Conservation (phyloP, 768 basidiomycete genomes). For the Rhizopogon sp. region DNA sequence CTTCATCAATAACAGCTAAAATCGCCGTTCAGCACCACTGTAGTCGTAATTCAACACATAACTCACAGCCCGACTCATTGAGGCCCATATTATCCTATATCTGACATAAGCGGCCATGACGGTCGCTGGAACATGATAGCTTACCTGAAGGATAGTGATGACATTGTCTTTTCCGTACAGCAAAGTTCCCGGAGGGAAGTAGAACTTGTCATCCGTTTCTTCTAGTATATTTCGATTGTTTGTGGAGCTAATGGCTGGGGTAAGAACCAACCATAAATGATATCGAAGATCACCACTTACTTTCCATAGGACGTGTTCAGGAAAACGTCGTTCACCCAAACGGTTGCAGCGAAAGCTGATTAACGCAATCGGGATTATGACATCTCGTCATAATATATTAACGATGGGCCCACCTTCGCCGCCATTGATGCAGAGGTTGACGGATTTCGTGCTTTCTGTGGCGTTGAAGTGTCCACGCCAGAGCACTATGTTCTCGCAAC, state of each 20-base stretch:
- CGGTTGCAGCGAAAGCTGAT: constrained; percentile 71
- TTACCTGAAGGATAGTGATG: constrained; percentile 70
- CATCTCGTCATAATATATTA: neutral
- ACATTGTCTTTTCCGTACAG: constrained; percentile 58
- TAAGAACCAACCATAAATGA: neutral
- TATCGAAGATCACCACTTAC: constrained; percentile 32
- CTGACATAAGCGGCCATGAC: neutral
- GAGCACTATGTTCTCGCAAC: constrained; percentile 78
- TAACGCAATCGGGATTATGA: neutral
- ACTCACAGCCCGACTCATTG: constrained; percentile 53
- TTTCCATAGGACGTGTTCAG: constrained; percentile 71
- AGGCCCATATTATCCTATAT: constrained; percentile 75
- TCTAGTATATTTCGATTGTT: constrained; percentile 56
- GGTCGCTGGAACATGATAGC: constrained; percentile 3
- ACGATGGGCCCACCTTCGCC: constrained; percentile 50
- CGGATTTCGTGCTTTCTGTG: constrained; percentile 53
- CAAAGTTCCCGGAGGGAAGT: constrained; percentile 55
- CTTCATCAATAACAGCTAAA: constrained; percentile 40
- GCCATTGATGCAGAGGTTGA: constrained; percentile 77
- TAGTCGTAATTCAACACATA: neutral
- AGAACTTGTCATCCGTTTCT: constrained; percentile 65
- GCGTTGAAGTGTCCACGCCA: constrained; percentile 80
- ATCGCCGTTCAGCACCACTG: neutral
- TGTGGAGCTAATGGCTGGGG: constrained; percentile 44
- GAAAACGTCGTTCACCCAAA: constrained; percentile 75